These are phyloP conservation scores for Plasmodium vinckei DNA, from an alignment of 169 alveolate species.

Conservation along the genomic window DNA sequence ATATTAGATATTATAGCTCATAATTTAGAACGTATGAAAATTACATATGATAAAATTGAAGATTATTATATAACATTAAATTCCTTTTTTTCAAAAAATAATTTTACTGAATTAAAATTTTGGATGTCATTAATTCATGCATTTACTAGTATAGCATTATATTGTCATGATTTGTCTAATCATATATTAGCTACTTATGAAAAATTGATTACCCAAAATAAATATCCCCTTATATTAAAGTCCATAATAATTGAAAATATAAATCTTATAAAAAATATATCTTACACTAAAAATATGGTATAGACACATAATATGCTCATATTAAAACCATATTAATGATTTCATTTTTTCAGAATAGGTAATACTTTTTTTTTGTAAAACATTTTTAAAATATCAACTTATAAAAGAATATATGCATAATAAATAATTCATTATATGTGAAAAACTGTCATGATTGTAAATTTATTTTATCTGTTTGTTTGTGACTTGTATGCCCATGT, in stretches of 20 bases:
- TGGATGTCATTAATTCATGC: constrained; percentile 73
- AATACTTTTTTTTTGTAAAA: no score
- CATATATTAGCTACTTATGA: constrained; percentile 19
- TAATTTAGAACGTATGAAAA: constrained; percentile 30
- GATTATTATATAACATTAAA: constrained; percentile 42
- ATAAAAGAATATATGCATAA: no score
- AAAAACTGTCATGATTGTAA: no score
- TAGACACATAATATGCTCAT: neutral
- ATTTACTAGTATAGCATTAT: constrained; percentile 59
- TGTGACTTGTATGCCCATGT: no score
- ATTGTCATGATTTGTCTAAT: constrained; percentile 36
- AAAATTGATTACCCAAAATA: constrained; percentile 15
- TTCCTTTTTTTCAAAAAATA: constrained; percentile 33
- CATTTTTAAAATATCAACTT: no score
- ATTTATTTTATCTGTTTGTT: no score
- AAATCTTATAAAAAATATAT: constrained; percentile 28
- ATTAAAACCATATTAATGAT: no score
- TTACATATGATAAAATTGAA: constrained; percentile 35
- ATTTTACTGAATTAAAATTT: constrained; percentile 26
- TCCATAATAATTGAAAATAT: constrained; percentile 24
- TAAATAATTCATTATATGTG: no score
- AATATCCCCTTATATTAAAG: constrained; percentile 15
- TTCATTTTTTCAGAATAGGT: no score
- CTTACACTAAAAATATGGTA: constrained; percentile 4
- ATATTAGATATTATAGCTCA: constrained; percentile 20